Base-by-base conservation (phyloP, 352 stramenopile genomes). In the Hyaloperonospora arabidopsidis region DNA sequence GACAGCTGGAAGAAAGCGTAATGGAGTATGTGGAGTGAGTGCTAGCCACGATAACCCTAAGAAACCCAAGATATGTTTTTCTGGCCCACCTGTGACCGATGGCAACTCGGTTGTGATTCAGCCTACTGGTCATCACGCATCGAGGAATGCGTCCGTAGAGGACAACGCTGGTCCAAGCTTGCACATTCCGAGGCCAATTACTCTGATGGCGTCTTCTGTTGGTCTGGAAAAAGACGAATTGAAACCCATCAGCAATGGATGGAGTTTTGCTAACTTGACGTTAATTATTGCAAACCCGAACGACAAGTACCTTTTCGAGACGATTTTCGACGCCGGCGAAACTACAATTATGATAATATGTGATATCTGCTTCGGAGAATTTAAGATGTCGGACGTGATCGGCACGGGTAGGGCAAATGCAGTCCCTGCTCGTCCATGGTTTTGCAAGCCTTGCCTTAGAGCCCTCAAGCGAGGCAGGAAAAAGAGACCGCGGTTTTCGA, bases 391-490 rank as follows among this genome's bases (percentile, higher is more conserved):
- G 15, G 76, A 89, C 17, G 64, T 86, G 0, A 34, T 89, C 0
- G 71, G 67, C 13, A 75, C 68, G 12, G 63, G 63, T 15, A 53
- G 80, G 19, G 54, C 51, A 13, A 62, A 52, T 35, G 50, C 52
- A 2, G 56, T 78, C 2, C 77, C 79, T 10, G 74, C 82, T 46
- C 70, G 78, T 8, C 83, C 79, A 5, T 93, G 83, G 83, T 86
- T 86, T 49, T 93, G 80, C 46, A 70, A 64, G 14, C 63, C 65
- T 6, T 93, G 83, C 35, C 49, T 89, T 1, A 67, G 74, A 15
- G 70, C 73, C 13, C 54, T 93, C 6, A 93, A 93, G 61, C 74
- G 80, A 21, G 86, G 81, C 21, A 65, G 83, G 11, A 93, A 89
- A 52, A 88, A 84, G 45, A 84, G 74, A 36, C 77, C 85, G 49